Evolutionary conservation across 2,329 filamentous ascomycete species (phyloP).

Genomic region (Clonostachys rhizophaga): DNA sequence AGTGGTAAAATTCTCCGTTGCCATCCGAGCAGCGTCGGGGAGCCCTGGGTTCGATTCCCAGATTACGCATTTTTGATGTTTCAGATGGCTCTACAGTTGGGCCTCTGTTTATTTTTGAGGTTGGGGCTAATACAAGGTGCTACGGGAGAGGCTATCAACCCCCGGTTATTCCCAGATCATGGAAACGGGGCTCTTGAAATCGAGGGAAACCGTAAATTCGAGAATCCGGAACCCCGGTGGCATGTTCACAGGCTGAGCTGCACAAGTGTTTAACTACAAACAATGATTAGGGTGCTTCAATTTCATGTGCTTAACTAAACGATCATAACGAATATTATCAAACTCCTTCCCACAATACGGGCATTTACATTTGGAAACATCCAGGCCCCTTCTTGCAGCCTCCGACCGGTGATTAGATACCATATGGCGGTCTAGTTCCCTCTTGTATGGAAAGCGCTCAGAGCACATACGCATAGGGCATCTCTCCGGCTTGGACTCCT

Average conservation of each 20-base stretch:
- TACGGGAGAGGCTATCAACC: no score
- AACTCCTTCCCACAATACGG: not conserved
- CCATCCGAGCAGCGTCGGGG: constrained; percentile 20
- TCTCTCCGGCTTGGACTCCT: not conserved
- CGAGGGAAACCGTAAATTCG: no score
- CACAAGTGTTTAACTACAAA: no score
- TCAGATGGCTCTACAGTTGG: not conserved
- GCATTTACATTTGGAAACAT: not conserved
- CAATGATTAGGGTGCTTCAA: no score
- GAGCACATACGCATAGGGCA: constrained; percentile 1
- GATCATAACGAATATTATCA: not conserved
- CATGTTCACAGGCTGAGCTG: no score
- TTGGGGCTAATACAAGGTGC: no score
- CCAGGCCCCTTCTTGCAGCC: not conserved
- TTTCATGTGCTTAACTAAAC: not conserved
- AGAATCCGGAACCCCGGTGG: no score
- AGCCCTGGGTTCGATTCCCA: constrained; percentile 26
- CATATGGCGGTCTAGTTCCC: constrained; percentile 1
- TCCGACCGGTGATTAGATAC: not conserved
- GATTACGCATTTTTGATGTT: constrained; percentile 15
- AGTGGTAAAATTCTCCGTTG: constrained; percentile 23
- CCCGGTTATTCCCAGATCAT: no score
- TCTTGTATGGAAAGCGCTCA: not conserved
- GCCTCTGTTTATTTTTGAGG: no score
- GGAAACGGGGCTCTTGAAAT: no score